Base-by-base conservation (phyloP, 176 grass and related monocot genomes). In the Olyra latifolia region DNA sequence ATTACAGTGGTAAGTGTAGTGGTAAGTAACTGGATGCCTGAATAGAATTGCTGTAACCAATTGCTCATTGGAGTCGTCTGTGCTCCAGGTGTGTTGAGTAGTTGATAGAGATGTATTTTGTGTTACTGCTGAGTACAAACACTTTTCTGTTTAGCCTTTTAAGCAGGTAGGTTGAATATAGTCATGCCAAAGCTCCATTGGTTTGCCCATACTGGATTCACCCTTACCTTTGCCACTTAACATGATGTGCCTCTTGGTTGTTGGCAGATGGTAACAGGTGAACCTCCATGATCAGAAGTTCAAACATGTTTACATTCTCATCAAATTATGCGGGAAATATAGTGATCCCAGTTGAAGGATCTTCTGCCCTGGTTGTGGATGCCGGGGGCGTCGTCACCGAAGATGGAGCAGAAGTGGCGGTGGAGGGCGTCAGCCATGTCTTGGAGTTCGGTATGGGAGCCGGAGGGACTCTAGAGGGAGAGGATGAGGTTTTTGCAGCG, bases 41-140 rank as follows among this genome's bases (percentile, higher is more conserved):
- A 88, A 83, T 43, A 84, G 92, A 87, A 98, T 95, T 83, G 71
- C 83, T 92, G 95, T 92, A 78, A 83, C 56, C 14, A 82, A 91
- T 80, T 98, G 95, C 60, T 86, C 84, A 60, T 98, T 86, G 89
- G 90, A 95, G 24, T 54, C 88, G 24, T 86, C 89, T 58, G 71
- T 64, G 24, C 92, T 98, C 75, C 88, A 91, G 92, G 95, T 95
- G 89, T 62, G 50, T 11, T 85, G 38, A 65, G 29, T 54, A 72
- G 19, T 44, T 78, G 40, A 46, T 8, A 53, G 40, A 48, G 15
- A 81, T 35, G 42, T 74, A 67, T 53, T 53, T 57, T 87, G 10
- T 77, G 22, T 73, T 52, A 71, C 59, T 66, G 4, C 23, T 45
- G 5, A 38, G 22, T 20, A 50, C 24, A 66, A 53, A 60, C 17